Evolutionary conservation across 495 filamentous ascomycete species (phyloP).

Genomic region (Platismatia glauca): DNA sequence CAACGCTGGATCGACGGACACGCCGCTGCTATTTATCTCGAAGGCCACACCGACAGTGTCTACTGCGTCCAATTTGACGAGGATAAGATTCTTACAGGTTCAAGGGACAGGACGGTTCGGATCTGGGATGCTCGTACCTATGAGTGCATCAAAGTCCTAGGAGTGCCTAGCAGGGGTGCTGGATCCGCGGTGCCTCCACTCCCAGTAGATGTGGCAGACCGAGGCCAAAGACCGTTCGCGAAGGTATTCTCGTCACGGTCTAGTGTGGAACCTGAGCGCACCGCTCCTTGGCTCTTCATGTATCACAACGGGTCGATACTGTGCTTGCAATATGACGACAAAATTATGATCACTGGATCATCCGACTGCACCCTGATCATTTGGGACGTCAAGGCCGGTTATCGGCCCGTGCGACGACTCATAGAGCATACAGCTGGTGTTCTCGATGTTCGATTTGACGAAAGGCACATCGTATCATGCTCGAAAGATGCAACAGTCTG

Average conservation of each 20-base stretch:
- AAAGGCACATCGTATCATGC: conserved; percentile 86
- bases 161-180: conserved; percentile 18
- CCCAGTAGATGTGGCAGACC: conserved; percentile 8
- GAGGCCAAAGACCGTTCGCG: conserved; percentile 16
- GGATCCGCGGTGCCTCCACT: conserved; percentile 9
- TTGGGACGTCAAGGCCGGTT: conserved; percentile 71
- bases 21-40: conserved; percentile 74
- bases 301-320: conserved; percentile 86
- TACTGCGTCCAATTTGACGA: conserved; percentile 98
- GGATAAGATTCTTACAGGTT: conserved; percentile 91
- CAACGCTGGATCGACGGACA: conserved; percentile 68
- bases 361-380: conserved; percentile 88
- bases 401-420: conserved; percentile 69
- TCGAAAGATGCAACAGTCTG: conserved; percentile 89
- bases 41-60: conserved; percentile 88
- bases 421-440: conserved; percentile 74
- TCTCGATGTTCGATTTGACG: conserved; percentile 85
- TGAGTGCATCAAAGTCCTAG: conserved; percentile 60
- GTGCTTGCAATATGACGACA: conserved; percentile 86
- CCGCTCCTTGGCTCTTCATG: conserved; percentile 2
- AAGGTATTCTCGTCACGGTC: conserved; percentile 12
- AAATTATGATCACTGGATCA: conserved; percentile 88
- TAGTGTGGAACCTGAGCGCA: background rate
- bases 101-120: conserved; percentile 86
- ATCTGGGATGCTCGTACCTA: conserved; percentile 89